Conservation (phyloP, 805 yeast genomes). For the Debaryomyces hansenii region DNA sequence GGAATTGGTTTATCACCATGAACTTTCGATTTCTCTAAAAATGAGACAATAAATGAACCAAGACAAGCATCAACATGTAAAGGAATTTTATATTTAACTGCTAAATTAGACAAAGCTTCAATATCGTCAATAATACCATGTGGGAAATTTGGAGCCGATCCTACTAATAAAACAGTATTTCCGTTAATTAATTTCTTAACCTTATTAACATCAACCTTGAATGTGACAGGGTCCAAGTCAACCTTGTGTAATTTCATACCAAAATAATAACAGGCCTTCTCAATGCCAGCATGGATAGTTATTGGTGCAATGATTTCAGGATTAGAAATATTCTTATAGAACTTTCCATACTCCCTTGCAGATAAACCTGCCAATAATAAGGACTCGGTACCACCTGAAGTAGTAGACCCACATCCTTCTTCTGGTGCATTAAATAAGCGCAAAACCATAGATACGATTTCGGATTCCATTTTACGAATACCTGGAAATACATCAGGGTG, state of each 20-base stretch:
- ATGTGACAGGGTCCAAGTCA: slow-evolving; percentile 67
- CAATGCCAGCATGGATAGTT: slow-evolving; percentile 93
- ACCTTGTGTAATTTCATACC: slow-evolving; percentile 82
- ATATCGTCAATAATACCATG: slow-evolving; percentile 95
- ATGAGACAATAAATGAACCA: slow-evolving; percentile 89
- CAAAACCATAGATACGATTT: slow-evolving; percentile 89
- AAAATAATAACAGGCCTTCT: slow-evolving; percentile 89
- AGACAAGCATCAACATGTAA: slow-evolving; percentile 95
- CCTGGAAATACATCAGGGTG: slow-evolving; percentile 98
- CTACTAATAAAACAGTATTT: slow-evolving; percentile 82
- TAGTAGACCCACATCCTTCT: slow-evolving; percentile 64
- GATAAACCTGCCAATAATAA: slow-evolving; percentile 80
- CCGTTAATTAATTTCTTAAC: slow-evolving; percentile 66
- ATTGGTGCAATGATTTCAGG: slow-evolving; percentile 91
- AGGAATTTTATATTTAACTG: slow-evolving; percentile 69
- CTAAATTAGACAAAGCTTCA: slow-evolving; percentile 63
- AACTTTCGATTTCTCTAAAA: slow-evolving; percentile 57
- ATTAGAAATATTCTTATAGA: slow-evolving; percentile 51
- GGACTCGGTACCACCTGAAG: slow-evolving; percentile 97
- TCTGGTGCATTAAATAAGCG: slow-evolving; percentile 77
- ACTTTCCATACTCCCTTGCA: slow-evolving; percentile 75
- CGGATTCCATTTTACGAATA: slow-evolving; percentile 93
- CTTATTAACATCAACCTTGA: slow-evolving; percentile 61
- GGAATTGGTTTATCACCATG: slow-evolving; percentile 50
- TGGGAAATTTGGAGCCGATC: slow-evolving; percentile 97